These are phyloP conservation scores for Pinus taeda DNA, from an alignment of 75 land plant genomes.

Conservation along the genomic window DNA sequence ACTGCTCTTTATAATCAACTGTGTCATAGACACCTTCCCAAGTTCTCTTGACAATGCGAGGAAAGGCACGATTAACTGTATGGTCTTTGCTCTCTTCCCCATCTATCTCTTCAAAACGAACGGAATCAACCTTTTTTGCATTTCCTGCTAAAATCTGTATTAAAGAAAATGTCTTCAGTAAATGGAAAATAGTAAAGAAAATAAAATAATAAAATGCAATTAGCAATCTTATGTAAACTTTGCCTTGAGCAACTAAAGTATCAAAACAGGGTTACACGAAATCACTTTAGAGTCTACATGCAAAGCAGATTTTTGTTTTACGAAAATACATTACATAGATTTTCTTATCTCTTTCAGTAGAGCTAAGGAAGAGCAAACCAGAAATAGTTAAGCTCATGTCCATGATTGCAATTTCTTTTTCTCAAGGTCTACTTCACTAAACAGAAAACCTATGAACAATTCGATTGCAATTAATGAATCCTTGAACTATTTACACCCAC, in stretches of 20 bases:
- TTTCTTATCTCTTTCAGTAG: no score
- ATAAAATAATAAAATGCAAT: neutral
- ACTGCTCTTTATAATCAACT: conserved; percentile 7
- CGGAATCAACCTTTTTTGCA: conserved; percentile 82
- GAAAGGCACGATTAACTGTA: conserved; percentile 38
- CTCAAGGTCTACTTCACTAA: no score
- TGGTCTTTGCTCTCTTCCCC: conserved; percentile 31
- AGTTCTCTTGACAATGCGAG: conserved; percentile 48
- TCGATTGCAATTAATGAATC: no score
- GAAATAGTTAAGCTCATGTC: no score
- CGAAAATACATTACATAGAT: no score
- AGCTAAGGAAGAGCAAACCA: no score
- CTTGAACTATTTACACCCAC: no score
- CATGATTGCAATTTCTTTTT: no score
- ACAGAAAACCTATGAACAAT: no score
- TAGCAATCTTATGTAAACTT: neutral
- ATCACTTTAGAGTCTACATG: neutral
- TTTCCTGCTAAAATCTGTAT: conserved; percentile 87
- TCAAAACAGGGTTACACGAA: neutral
- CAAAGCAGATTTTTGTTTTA: no score
- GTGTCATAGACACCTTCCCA: conserved; percentile 37
- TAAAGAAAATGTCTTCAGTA: neutral
- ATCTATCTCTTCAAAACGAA: conserved; percentile 69
- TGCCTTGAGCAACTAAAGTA: neutral
- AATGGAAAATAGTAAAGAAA: conserved; percentile 1